Percentiles rank a stretch among this genome's conserved stretches.
Evolutionary conservation across 2,329 filamentous ascomycete genomes (phyloP).

Genomic region (Grosmannia clavigera): DNA sequence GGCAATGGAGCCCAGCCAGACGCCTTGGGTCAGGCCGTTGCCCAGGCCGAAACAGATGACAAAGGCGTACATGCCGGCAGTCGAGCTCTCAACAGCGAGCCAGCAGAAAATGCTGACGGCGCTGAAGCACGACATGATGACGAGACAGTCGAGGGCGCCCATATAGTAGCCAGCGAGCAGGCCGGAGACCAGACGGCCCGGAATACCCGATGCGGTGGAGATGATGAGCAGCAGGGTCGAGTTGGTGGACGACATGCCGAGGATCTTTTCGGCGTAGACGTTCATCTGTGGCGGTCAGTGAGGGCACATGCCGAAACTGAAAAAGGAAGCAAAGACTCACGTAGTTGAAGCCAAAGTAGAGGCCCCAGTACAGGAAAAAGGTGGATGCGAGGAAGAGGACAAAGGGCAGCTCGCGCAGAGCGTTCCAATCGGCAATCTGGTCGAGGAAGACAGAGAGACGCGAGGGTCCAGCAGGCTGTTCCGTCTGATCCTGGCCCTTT

Average conservation of each 20-base stretch:
- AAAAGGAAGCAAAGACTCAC: constrained; percentile 16
- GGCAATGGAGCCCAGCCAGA: constrained; percentile 21
- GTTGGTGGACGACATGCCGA: constrained; percentile 33
- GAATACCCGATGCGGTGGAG: constrained; percentile 42
- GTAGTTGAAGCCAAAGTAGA: constrained; percentile 42
- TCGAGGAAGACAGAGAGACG: constrained; percentile 14
- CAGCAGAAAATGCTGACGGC: constrained; percentile 28
- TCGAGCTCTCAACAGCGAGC: constrained; percentile 32
- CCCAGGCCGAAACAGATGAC: constrained; percentile 30
- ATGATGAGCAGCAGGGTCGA: constrained; percentile 44
- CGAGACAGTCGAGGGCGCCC: constrained; percentile 42
- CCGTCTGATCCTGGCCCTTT: neutral
- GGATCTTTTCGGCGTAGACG: constrained; percentile 21
- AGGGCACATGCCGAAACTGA: neutral
- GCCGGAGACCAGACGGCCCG: constrained; percentile 39
- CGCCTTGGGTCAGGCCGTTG: constrained; percentile 28
- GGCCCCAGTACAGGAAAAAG: constrained; percentile 32
- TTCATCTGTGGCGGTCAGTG: constrained; percentile 14
- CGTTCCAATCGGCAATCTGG: constrained; percentile 35
- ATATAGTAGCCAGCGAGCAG: constrained; percentile 38
- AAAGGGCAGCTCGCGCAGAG: constrained; percentile 37
- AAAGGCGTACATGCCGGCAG: constrained; percentile 29
- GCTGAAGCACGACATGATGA: constrained; percentile 28
- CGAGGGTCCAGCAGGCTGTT: neutral
- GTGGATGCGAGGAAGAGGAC: constrained; percentile 24